Conservation (phyloP, 306 rosid genomes). For the Malus domestica region ASM211411v1 NC_041804.1:1597001-1597500, state of each 20-base stretch:
- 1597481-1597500: conserved; percentile 54
- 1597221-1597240: conserved; percentile 99
- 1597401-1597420: conserved; percentile 93
- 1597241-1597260: conserved; percentile 98
- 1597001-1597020: conserved; percentile 87
- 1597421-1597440: conserved; percentile 88
- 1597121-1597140: conserved; percentile 29
- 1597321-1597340: too few relatives aligned
- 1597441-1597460: conserved; percentile 95
- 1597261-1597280: conserved; percentile 6
- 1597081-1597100: conserved; percentile 5
- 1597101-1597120: neutral
- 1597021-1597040: conserved; percentile 90
- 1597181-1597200: conserved; percentile 88
- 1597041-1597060: conserved; percentile 81
- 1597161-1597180: conserved; percentile 76
- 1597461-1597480: conserved; percentile 62
- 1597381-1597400: conserved; percentile 97
- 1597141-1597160: conserved; percentile 93
- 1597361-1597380: conserved; percentile 82
- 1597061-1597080: neutral
- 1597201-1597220: conserved; percentile 92
- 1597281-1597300: conserved; percentile 1
- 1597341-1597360: conserved; percentile 3
- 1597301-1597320: neutral